Evolutionary conservation across 345 rosid genomes (phyloP), one percentile per base, ranked within the genome.

Genomic region (Cochlearia excelsa): DNA sequence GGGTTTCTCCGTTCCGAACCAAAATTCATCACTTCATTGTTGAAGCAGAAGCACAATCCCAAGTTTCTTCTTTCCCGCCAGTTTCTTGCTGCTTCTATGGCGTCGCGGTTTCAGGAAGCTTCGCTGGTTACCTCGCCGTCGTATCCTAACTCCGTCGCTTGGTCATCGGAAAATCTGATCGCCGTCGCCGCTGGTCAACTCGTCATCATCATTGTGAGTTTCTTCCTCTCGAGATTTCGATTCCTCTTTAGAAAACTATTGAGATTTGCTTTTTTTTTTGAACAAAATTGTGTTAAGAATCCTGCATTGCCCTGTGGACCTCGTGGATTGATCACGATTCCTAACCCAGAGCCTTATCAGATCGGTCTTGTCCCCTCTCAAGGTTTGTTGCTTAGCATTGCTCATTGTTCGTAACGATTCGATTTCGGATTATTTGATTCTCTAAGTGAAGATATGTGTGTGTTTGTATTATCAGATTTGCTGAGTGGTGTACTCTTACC

Each of bases 91-190:
- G n/a, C n/a, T n/a, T n/a, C n/a, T n/a, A 90, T 86, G 99, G 83
- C 83, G 23, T 83, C 86, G 5, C 78, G 90, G 51, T 93, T 93
- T 78, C 99, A 87, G 69, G 96, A 87, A 40, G 84, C 82, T 26
- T 68, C 80, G 11, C 80, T 93, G 33, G 96, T 78, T 71, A 84
- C 84, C 40, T 79, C 90, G 1, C 94, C 99, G 1, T 81, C 72
- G 8, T 82, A 74, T 71, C 95, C 99, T 3, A 82, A 81, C 72
- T 80, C 95, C 75, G 67, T 93, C 35, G 87, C 82, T 56, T 93
- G 99, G 99, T 93, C 96, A n/a, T 82, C 85, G 8, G 97, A 89
- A 59, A 93, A 89, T 79, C 72, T 93, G 5, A 79, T 93, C 34
- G 99, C 95, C 41, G 88, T 89, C 45, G 97, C 96, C 3, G 78